A percentile compares a stretch with the other conserved stretches of the same genome.
Conservation (phyloP, 768 basidiomycete genomes). For the Coprinopsis marcescibilis region DNA sequence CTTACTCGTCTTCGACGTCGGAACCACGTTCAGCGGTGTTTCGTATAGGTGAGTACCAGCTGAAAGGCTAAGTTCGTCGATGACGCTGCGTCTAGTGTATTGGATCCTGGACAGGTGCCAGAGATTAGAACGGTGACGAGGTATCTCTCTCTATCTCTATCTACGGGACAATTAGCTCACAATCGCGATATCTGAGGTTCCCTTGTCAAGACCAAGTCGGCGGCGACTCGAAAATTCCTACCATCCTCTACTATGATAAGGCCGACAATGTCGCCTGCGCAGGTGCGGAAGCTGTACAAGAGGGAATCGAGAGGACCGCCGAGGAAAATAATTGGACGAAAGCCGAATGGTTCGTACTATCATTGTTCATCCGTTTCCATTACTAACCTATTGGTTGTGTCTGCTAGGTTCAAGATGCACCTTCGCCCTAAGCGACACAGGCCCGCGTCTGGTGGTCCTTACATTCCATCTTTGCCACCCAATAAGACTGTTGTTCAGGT, state of each 20-base stretch:
- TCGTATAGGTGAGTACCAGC: constrained; percentile 12
- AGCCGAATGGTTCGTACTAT: constrained; percentile 18
- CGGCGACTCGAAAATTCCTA: constrained; percentile 31
- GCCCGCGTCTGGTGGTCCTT: constrained; percentile 3
- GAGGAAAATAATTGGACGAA: constrained; percentile 11
- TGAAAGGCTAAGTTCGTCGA: neutral
- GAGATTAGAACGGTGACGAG: constrained; percentile 31
- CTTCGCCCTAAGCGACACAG: constrained; percentile 22
- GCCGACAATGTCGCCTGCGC: constrained; percentile 1
- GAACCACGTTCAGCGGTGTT: constrained; percentile 15
- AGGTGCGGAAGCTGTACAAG: constrained; percentile 10
- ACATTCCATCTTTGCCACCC: constrained; percentile 34
- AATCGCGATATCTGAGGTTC: constrained; percentile 13
- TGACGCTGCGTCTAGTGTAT: constrained; percentile 15
- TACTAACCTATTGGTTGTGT: neutral
- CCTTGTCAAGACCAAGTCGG: constrained; percentile 33
- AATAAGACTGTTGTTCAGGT: constrained; percentile 35
- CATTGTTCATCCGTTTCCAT: neutral
- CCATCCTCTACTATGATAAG: constrained; percentile 28
- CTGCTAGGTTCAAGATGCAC: constrained; percentile 24
- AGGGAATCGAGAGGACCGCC: constrained; percentile 9
- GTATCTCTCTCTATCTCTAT: constrained; percentile 18
- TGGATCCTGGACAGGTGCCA: constrained; percentile 21
- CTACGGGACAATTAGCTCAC: no score
- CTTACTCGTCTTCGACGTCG: constrained; percentile 14